Evolutionary conservation across 2,329 filamentous ascomycete genomes (phyloP).

Genomic region (Lojkania enalia): DNA sequence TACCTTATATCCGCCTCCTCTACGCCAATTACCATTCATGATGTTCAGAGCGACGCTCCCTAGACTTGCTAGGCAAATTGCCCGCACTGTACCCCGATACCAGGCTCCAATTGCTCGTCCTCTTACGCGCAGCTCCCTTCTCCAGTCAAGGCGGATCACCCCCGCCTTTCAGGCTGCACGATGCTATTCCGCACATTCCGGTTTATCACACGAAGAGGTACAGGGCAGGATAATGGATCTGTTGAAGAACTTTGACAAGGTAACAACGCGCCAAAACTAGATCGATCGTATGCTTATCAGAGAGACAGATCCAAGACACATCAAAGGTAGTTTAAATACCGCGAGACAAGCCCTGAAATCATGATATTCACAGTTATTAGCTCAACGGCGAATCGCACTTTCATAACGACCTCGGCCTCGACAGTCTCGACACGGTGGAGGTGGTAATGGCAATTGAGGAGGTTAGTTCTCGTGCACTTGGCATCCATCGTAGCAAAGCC

Average conservation of each 20-base stretch:
- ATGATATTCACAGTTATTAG: conserved; percentile 54
- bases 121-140: conserved; percentile 63
- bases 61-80: conserved; percentile 67
- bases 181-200: conserved; percentile 82
- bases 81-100: conserved; percentile 47
- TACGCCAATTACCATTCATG: conserved; percentile 41
- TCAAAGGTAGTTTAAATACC: conserved; percentile 55
- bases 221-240: conserved; percentile 91
- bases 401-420: conserved; percentile 93
- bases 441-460: conserved; percentile 99
- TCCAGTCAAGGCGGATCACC: conserved; percentile 62
- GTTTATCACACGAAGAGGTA: conserved; percentile 80
- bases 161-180: conserved; percentile 70
- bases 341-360: not conserved
- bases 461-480: conserved; percentile 54
- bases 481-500: conserved; percentile 7
- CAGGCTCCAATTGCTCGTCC: conserved; percentile 60
- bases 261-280: conserved; percentile 45
- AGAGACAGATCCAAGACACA: conserved; percentile 62
- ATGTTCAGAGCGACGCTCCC: conserved; percentile 92
- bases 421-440: conserved; percentile 97
- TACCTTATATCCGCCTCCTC: conserved; percentile 22
- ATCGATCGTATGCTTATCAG: conserved; percentile 29
- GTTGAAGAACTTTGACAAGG: conserved; percentile 97
- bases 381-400: conserved; percentile 87